These are phyloP conservation scores for Rubus parviflorus DNA, from an alignment of 306 rosid genomes.

Conservation along the genomic window DNA sequence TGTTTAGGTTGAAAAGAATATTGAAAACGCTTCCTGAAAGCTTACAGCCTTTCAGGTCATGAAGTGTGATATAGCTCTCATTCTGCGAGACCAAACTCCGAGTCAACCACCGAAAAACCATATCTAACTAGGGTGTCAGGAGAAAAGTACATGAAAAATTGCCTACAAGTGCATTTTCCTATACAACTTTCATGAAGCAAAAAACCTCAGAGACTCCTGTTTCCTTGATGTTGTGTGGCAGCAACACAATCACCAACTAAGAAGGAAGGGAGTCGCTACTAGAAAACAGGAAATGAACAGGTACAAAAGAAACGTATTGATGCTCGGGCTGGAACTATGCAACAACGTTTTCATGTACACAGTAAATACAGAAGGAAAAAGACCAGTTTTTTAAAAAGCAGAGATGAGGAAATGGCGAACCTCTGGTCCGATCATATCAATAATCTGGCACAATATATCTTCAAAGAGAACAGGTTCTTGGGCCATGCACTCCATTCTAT, in stretches of 20 bases:
- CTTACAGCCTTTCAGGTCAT: slow-evolving; percentile 85
- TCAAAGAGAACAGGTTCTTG: slow-evolving; percentile 99
- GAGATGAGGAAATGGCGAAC: slow-evolving; percentile 45
- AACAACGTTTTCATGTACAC: neutral
- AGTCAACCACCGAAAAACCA: slow-evolving; percentile 15
- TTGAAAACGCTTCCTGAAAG: slow-evolving; percentile 97
- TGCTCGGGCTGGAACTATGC: neutral
- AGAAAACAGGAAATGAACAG: neutral
- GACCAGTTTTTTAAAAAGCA: slow-evolving; percentile 5
- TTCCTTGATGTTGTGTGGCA: neutral
- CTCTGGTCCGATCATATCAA: slow-evolving; percentile 97
- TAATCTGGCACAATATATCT: slow-evolving; percentile 95
- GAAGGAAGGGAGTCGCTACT: neutral
- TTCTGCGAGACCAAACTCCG: slow-evolving; percentile 51
- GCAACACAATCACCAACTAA: slow-evolving; percentile 2
- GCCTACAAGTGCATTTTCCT: neutral
- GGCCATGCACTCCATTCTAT: slow-evolving; percentile 99
- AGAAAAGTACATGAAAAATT: slow-evolving; percentile 1
- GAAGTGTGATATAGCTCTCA: slow-evolving; percentile 70
- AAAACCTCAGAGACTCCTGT: neutral
- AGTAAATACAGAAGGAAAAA: neutral
- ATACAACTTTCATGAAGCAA: neutral
- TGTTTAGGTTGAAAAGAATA: slow-evolving; percentile 93
- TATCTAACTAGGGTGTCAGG: neutral
- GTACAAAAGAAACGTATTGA: neutral